Evolutionary conservation across 768 basidiomycete genomes (phyloP), one percentile per base, ranked within the genome.

Genomic region (Podaxis sp.): DNA sequence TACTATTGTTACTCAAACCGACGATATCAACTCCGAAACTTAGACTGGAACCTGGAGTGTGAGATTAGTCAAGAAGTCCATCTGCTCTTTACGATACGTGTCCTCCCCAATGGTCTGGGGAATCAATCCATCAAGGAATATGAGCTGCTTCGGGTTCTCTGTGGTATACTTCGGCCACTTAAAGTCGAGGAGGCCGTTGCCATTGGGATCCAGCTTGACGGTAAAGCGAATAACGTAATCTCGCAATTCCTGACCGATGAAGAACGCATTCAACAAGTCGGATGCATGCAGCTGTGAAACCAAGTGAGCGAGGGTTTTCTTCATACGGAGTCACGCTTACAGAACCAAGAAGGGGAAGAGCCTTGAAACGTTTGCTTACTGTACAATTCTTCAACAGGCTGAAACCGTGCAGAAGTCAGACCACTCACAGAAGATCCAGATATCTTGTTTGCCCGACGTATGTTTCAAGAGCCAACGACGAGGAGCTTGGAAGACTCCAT

Each of bases 401-500:
- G n/a, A 40, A 7, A 36, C 5, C 2, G 17, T 12, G 15, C 17
- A 40, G 36, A 53, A 2, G 40, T 20, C 11, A 8, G 4, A 15
- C 24, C 1, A 69, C 79, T 57, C 53, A 80, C 79, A 48, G 68
- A 76, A 83, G 0, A 72, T 68, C 81, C 82, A 85, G 1, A 68
- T 68, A 15, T 71, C 69, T 64, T 78, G 81, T 62, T 75, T 77
- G 0, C 70, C 73, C 0, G 77, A 70, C 1, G 65, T 70, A 24
- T 73, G 59, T 33, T 79, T 67, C 33, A 85, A 66, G 63, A 86
- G 75, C 70, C 80, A 80, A 2, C 83, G 68, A 12, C 84, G 71
- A 49, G 84, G 80, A 0, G 75, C 81, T 61, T 85, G 80, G 72
- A 86, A 83, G 2, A 79, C 73, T 37, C 72, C 70, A 64, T 87